phyloP scores from a whole-genome alignment of 202 grass and related monocot genomes.

The Digitaria exilis region DNA sequence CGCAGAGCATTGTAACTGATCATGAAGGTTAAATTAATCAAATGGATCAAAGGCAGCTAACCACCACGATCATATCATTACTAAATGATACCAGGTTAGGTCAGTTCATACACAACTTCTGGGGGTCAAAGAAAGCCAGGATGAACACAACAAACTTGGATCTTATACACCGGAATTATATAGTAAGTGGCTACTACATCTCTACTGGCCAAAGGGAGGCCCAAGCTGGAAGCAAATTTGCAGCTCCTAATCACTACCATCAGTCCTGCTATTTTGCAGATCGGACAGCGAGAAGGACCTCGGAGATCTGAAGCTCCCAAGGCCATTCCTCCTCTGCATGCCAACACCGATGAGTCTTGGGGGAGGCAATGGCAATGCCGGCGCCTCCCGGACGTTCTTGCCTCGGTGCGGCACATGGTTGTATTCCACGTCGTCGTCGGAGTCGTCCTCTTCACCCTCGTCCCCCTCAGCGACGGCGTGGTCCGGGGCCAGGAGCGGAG shows the following conservation, averaged over 20 bases:
- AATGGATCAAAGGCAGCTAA: constrained; percentile 13
- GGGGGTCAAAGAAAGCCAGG: constrained; percentile 7
- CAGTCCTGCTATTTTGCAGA: constrained; percentile 31
- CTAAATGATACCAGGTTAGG: constrained; percentile 39
- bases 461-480: constrained; percentile 53
- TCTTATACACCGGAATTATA: constrained; percentile 40
- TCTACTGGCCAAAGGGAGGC: constrained; percentile 31
- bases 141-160: constrained; percentile 39
- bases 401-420: constrained; percentile 38
- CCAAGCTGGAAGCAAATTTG: constrained; percentile 29
- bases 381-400: constrained; percentile 47
- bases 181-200: constrained; percentile 30
- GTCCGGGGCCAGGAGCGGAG: constrained; percentile 45
- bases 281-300: constrained; percentile 57
- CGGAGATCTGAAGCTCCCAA: constrained; percentile 47
- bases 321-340: constrained; percentile 34
- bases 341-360: constrained; percentile 22
- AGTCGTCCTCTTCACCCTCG: constrained; percentile 50
- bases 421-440: constrained; percentile 23
- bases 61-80: constrained; percentile 42
- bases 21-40: background rate
- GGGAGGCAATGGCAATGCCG: constrained; percentile 52
- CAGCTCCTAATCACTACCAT: constrained; percentile 24
- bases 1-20: too few species aligned
- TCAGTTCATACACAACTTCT: constrained; percentile 8